Evolutionary conservation across 2,329 filamentous ascomycete species (phyloP).

Genomic region (Malbranchea cinnamomea): DNA sequence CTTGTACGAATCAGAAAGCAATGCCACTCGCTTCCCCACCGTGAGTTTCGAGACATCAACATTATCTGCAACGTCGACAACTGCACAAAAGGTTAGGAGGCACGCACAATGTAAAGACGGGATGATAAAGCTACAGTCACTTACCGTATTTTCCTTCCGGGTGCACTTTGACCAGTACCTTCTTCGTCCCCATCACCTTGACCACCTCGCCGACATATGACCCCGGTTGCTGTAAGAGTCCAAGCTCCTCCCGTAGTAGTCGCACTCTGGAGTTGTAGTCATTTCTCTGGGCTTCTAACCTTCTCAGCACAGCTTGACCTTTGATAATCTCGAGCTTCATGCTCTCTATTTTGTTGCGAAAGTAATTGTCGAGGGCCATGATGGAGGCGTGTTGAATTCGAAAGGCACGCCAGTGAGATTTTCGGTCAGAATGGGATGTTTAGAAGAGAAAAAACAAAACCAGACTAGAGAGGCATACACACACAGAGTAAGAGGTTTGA

Average conservation of each 20-base stretch:
- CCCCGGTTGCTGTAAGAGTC: conserved; percentile 87
- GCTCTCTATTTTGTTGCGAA: conserved; percentile 99
- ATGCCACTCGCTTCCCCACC: conserved; percentile 89
- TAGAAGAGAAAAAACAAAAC: too few relatives aligned
- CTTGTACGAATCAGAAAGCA: conserved; percentile 95
- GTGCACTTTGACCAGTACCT: conserved; percentile 97
- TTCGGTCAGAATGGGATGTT: neutral
- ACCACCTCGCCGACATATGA: conserved; percentile 99
- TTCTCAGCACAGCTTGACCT: conserved; percentile 84
- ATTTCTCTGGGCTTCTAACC: conserved; percentile 93
- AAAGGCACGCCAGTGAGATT: too few relatives aligned
- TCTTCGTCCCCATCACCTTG: conserved; percentile 99
- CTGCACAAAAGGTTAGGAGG: conserved; percentile 31
- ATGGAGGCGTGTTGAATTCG: too few relatives aligned
- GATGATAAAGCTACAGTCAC: conserved; percentile 16
- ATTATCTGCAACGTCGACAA: conserved; percentile 86
- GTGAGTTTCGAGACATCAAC: conserved; percentile 95
- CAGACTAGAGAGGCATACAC: too few relatives aligned
- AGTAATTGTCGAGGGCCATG: conserved; percentile 99
- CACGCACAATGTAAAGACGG: neutral
- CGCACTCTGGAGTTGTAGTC: conserved; percentile 98
- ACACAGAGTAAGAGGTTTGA: too few relatives aligned
- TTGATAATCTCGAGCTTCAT: conserved; percentile 99
- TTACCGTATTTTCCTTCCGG: conserved; percentile 98
- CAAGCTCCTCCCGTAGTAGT: conserved; percentile 85